A percentile compares a stretch with the other conserved stretches of the same genome.
Conservation (phyloP, 768 basidiomycete genomes). For the Suillus lakei region DNA sequence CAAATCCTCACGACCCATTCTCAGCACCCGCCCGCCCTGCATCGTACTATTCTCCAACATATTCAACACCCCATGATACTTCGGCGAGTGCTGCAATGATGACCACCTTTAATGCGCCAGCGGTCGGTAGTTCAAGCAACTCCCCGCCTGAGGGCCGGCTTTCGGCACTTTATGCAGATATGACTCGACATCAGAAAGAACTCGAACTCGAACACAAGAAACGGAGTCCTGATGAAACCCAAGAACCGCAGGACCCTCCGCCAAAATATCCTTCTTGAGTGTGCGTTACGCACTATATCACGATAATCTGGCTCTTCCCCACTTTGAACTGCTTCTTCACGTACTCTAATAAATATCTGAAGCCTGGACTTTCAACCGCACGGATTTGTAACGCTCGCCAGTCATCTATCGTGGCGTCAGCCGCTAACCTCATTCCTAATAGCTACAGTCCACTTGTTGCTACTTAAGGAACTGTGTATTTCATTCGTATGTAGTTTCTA, state of each 20-base stretch:
- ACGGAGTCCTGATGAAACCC: conserved; percentile 4
- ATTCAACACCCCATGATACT: not conserved
- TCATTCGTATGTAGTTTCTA: not conserved
- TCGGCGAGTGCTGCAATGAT: conserved; percentile 3
- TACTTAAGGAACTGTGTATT: not conserved
- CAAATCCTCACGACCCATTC: conserved; percentile 18
- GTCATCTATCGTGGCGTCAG: not conserved
- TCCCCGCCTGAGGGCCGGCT: not conserved
- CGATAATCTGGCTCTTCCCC: not conserved
- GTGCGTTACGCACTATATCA: not conserved
- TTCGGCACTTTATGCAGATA: conserved; percentile 14
- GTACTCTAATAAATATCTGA: not conserved
- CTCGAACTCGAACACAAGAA: conserved; percentile 12
- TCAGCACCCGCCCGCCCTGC: conserved; percentile 6
- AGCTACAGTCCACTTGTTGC: not conserved
- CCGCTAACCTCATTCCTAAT: not conserved
- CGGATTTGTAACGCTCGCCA: not conserved
- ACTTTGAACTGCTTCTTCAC: not conserved
- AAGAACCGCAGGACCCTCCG: conserved; percentile 12
- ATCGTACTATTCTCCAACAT: conserved; percentile 1
- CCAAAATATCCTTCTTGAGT: conserved; percentile 13
- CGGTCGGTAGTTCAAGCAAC: conserved; percentile 59
- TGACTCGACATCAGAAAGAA: conserved; percentile 16
- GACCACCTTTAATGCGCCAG: conserved; percentile 83
- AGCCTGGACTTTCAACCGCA: not conserved